phyloP scores from a whole-genome alignment of 2,329 filamentous ascomycete species.

The Macroventuria anomochaeta region DNA sequence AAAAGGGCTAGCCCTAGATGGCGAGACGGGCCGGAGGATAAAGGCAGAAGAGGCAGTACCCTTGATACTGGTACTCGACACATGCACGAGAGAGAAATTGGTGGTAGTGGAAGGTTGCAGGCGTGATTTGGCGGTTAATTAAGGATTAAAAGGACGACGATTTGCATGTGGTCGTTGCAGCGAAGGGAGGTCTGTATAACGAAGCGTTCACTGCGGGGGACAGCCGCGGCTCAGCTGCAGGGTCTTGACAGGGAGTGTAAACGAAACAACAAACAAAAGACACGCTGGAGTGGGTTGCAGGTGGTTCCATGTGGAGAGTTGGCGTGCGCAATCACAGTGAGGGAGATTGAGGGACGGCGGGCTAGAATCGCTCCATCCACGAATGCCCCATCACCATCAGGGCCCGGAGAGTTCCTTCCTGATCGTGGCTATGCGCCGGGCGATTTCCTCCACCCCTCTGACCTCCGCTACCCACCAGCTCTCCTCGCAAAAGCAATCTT shows the following conservation, averaged over 20 bases:
- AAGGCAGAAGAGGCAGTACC: constrained; percentile 12
- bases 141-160: constrained; percentile 2
- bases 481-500: neutral
- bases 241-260: constrained; percentile 24
- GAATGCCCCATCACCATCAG: neutral
- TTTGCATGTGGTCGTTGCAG: constrained; percentile 11
- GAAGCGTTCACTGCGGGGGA: constrained; percentile 27
- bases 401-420: constrained; percentile 16
- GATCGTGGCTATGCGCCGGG: constrained; percentile 6
- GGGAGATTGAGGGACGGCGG: constrained; percentile 3
- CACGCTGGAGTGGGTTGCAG: constrained; percentile 12
- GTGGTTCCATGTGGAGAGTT: constrained; percentile 9
- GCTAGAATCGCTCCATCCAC: constrained; percentile 3
- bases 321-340: constrained; percentile 1
- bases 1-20: constrained; percentile 35
- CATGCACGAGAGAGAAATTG: constrained; percentile 4
- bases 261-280: constrained; percentile 16
- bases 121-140: constrained; percentile 33
- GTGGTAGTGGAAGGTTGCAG: constrained; percentile 4
- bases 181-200: constrained; percentile 26
- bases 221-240: constrained; percentile 25
- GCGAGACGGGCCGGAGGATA: constrained; percentile 35
- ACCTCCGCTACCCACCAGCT: neutral
- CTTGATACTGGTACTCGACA: constrained; percentile 7
- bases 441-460: constrained; percentile 4